These are phyloP conservation scores for Kurtzmaniella quercitrusa DNA, from an alignment of 1,139 yeast species.

Conservation along the genomic window DNA sequence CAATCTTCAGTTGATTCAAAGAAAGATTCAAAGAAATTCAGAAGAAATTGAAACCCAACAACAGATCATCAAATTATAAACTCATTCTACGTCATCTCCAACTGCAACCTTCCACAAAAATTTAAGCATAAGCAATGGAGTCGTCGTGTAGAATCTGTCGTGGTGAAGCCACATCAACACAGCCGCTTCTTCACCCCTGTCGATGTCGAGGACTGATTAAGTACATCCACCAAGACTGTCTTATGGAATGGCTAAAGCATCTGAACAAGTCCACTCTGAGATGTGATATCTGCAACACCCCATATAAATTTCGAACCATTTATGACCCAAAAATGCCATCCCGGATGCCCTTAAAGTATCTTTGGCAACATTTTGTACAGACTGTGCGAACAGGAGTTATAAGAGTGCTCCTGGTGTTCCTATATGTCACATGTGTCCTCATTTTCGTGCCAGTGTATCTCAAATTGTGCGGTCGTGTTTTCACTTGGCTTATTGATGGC, in stretches of 20 bases:
- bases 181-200: slow-evolving; percentile 90
- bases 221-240: slow-evolving; percentile 88
- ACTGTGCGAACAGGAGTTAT: slow-evolving; percentile 22
- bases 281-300: slow-evolving; percentile 88
- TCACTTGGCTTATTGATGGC: slow-evolving; percentile 54
- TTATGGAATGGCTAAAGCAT: slow-evolving; percentile 79
- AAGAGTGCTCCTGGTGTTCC: slow-evolving; percentile 24
- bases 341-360: slow-evolving; percentile 49
- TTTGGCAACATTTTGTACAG: slow-evolving; percentile 37
- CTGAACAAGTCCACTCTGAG: slow-evolving; percentile 57
- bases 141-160: slow-evolving; percentile 91
- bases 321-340: slow-evolving; percentile 71
- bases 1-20: too few relatives aligned
- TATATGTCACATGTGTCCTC: slow-evolving; percentile 38
- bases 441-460: slow-evolving; percentile 57
- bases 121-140: slow-evolving; percentile 16
- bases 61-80: too few relatives aligned
- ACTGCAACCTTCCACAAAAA: neutral
- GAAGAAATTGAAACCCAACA: too few relatives aligned
- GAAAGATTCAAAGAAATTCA: too few relatives aligned
- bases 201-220: slow-evolving; percentile 91
- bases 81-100: too few relatives aligned
- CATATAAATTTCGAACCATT: slow-evolving; percentile 67
- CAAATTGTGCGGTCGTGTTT: slow-evolving; percentile 48
- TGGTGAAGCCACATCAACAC: slow-evolving; percentile 75